Evolutionary conservation across 2,329 filamentous ascomycete species (phyloP).

Genomic region (Hawksworthiomyces lignivorus): DNA sequence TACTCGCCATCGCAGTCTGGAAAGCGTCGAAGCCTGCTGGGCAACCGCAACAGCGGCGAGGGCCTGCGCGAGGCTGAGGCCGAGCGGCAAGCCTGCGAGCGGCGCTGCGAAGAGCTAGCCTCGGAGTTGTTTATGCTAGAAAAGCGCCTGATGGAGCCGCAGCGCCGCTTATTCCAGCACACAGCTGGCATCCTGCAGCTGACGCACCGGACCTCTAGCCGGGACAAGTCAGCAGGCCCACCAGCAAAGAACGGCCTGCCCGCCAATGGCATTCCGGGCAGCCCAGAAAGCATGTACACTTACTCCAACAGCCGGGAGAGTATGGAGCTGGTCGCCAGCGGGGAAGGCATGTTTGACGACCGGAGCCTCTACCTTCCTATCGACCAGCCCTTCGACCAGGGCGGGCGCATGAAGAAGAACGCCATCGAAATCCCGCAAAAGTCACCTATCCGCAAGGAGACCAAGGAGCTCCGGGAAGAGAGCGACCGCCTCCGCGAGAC

Average conservation of each 20-base stretch:
- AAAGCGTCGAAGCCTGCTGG: conserved; percentile 41
- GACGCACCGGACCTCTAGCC: conserved; percentile 67
- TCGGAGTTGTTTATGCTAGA: conserved; percentile 74
- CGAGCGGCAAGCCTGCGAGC: conserved; percentile 66
- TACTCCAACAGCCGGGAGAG: conserved; percentile 56
- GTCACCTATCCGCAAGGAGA: conserved; percentile 48
- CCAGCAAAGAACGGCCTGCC: conserved; percentile 32
- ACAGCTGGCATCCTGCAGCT: conserved; percentile 88
- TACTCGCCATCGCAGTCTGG: conserved; percentile 46
- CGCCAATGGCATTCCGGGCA: conserved; percentile 58
- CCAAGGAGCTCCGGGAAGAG: conserved; percentile 41
- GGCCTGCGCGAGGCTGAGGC: conserved; percentile 57
- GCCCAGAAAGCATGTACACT: conserved; percentile 68
- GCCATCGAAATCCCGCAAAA: conserved; percentile 52
- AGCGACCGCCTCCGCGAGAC: conserved; percentile 17
- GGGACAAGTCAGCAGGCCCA: conserved; percentile 22
- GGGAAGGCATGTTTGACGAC: conserved; percentile 66
- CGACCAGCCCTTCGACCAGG: conserved; percentile 51
- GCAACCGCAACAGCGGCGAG: conserved; percentile 42
- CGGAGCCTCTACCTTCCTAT: conserved; percentile 63
- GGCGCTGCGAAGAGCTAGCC: conserved; percentile 78
- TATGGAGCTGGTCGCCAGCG: conserved; percentile 40
- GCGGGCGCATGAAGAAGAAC: conserved; percentile 23
- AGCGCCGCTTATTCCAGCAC: conserved; percentile 73
- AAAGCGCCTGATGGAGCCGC: conserved; percentile 65